A percentile compares a stretch with the other conserved stretches of the same genome.
Evolutionary conservation across 352 stramenopile species (phyloP).

Genomic region (Pythium dissimile): DNA sequence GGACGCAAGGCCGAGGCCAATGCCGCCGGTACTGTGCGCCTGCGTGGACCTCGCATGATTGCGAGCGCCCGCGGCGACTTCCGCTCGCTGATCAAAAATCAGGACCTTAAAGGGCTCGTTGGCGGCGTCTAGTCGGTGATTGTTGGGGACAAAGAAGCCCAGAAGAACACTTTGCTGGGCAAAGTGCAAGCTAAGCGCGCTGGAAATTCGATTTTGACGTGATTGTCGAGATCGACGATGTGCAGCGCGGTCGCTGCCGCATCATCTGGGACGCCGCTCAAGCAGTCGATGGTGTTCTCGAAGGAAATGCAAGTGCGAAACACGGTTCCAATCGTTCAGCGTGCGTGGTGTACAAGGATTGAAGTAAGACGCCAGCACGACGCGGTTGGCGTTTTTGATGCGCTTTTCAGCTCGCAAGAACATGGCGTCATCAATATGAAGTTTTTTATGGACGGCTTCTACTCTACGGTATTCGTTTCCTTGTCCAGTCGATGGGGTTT

Average conservation of each 20-base stretch:
- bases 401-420: too few species aligned
- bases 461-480: too few species aligned
- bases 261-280: slow-evolving; percentile 64
- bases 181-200: slow-evolving; percentile 45
- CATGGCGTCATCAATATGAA: too few species aligned
- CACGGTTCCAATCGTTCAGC: slow-evolving; percentile 26
- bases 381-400: too few species aligned
- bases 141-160: slow-evolving; percentile 49
- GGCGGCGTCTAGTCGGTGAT: slow-evolving; percentile 71
- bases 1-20: slow-evolving; percentile 76
- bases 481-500: too few species aligned
- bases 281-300: slow-evolving; percentile 70
- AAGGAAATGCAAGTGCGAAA: slow-evolving; percentile 40
- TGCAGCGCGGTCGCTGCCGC: slow-evolving; percentile 45
- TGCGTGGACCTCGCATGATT: slow-evolving; percentile 82
- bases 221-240: slow-evolving; percentile 74
- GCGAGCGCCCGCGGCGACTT: slow-evolving; percentile 86
- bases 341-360: slow-evolving; percentile 32
- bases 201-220: slow-evolving; percentile 73
- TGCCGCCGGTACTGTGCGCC: slow-evolving; percentile 54
- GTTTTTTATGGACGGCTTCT: too few species aligned
- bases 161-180: slow-evolving; percentile 24
- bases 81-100: slow-evolving; percentile 79
- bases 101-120: slow-evolving; percentile 69
- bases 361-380: too few species aligned